Percentiles rank a stretch among this genome's conserved stretches.
Conservation (phyloP, 176 grass and related monocot genomes). For the Lolium perenne region DNA sequence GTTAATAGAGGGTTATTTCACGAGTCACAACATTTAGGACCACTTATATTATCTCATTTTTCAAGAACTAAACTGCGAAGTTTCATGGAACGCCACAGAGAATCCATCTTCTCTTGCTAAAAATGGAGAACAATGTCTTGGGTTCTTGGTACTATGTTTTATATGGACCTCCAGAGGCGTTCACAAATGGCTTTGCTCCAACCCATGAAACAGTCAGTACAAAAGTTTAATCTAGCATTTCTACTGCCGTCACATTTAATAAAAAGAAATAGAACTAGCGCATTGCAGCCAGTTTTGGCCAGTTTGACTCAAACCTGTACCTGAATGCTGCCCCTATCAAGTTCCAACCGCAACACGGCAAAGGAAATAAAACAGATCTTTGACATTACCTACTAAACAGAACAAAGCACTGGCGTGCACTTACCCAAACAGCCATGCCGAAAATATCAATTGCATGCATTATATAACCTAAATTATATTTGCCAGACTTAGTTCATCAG, state of each 20-base stretch:
- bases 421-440: background rate
- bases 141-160: background rate
- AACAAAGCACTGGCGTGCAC: background rate
- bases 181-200: background rate
- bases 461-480: too few species aligned
- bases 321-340: background rate
- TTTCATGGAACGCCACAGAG: background rate
- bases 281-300: background rate
- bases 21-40: too few species aligned
- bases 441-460: too few species aligned
- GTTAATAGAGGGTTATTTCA: too few species aligned
- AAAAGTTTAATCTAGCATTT: background rate
- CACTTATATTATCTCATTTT: background rate
- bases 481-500: background rate
- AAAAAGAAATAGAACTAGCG: background rate
- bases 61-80: background rate
- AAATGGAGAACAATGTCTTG: background rate
- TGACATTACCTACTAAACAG: background rate
- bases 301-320: background rate
- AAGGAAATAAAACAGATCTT: background rate
- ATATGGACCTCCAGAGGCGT: background rate
- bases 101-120: background rate
- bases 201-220: background rate
- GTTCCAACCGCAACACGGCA: background rate
- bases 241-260: background rate